phyloP scores from a whole-genome alignment of 306 rosid genomes.

The Acacia melanoxylon region DNA sequence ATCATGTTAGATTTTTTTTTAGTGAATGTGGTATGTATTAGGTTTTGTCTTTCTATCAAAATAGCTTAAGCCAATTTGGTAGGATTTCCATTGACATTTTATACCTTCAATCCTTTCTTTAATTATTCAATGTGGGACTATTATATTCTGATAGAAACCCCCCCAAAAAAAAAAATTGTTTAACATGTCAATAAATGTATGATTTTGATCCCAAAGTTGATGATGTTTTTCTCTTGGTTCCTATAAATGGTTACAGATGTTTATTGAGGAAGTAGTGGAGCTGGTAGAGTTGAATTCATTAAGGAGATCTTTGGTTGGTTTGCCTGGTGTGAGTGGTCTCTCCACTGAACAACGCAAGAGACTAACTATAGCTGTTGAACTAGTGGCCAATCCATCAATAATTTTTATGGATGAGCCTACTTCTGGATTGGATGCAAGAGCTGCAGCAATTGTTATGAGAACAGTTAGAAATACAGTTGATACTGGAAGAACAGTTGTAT shows the following conservation, averaged over 20 bases:
- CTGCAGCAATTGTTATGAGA: conserved; percentile 93
- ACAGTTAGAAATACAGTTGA: conserved; percentile 85
- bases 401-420: conserved; percentile 95
- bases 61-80: background rate
- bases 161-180: background rate
- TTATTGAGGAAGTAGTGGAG: conserved; percentile 47
- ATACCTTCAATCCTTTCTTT: no score
- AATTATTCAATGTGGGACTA: no score
- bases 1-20: no score
- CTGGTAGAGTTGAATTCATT: conserved; percentile 39
- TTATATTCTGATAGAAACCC: no score
- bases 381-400: conserved; percentile 88
- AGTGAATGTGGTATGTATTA: no score
- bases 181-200: background rate
- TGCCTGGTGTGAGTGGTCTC: conserved; percentile 44
- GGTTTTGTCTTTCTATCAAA: no score
- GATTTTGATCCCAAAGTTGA: background rate
- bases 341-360: conserved; percentile 88
- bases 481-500: conserved; percentile 87
- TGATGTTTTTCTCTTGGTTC: background rate
- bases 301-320: conserved; percentile 36
- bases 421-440: conserved; percentile 89
- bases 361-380: conserved; percentile 81
- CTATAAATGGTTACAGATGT: conserved; percentile 35
- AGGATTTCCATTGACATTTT: no score